These are phyloP conservation scores for Nemania diffusa DNA, from an alignment of 2,329 filamentous ascomycete genomes.

Conservation along the genomic window DNA sequence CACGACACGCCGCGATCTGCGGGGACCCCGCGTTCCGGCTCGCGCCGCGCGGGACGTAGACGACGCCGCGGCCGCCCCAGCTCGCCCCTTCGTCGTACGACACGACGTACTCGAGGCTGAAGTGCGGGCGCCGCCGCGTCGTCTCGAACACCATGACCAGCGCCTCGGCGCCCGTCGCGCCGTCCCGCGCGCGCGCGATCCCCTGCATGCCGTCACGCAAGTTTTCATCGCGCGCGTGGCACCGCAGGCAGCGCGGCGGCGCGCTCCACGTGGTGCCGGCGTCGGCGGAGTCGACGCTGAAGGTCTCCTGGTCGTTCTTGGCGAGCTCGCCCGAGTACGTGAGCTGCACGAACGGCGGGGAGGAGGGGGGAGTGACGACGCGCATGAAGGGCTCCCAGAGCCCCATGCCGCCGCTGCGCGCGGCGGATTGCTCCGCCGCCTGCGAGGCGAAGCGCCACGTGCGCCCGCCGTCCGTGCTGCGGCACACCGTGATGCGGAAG, in stretches of 20 bases:
- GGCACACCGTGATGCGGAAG: conserved; percentile 62
- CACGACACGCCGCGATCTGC: conserved; percentile 56
- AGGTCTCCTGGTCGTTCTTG: conserved; percentile 59
- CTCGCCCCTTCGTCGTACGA: conserved; percentile 57
- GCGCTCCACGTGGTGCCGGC: conserved; percentile 55
- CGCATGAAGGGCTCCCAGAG: conserved; percentile 64
- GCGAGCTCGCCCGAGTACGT: conserved; percentile 60
- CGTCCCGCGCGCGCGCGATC: conserved; percentile 48
- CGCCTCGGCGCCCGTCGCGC: conserved; percentile 45
- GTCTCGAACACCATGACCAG: conserved; percentile 60
- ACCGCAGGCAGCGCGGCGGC: conserved; percentile 54
- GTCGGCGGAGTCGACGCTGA: conserved; percentile 57
- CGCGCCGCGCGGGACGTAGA: conserved; percentile 52
- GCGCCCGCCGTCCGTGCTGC: conserved; percentile 56
- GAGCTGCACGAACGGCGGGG: conserved; percentile 53
- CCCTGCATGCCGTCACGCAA: conserved; percentile 59
- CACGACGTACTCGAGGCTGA: conserved; percentile 57
- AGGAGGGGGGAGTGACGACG: conserved; percentile 37
- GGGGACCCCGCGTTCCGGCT: conserved; percentile 57
- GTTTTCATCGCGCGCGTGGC: conserved; percentile 49
- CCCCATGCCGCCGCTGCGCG: conserved; percentile 55
- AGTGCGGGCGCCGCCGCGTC: conserved; percentile 52
- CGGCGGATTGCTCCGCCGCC: conserved; percentile 55
- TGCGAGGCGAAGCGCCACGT: conserved; percentile 58
- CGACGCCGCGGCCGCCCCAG: conserved; percentile 55